Evolutionary conservation across 345 rosid genomes (phyloP).

Genomic region (Euphorbia peplus): DNA sequence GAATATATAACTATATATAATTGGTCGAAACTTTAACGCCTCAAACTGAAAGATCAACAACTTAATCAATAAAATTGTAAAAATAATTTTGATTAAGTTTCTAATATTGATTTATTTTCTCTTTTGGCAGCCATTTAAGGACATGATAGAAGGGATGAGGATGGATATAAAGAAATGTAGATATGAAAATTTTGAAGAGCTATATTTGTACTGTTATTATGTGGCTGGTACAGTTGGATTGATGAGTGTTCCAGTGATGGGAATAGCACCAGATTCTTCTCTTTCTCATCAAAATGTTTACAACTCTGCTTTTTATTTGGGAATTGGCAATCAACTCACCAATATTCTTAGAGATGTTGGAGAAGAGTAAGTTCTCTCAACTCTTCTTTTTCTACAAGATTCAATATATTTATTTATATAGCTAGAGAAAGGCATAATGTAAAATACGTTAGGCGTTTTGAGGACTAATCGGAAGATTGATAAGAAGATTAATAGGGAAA

Average conservation of each 20-base stretch:
- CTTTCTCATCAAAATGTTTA: slow-evolving; percentile 37
- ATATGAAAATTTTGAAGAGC: slow-evolving; percentile 50
- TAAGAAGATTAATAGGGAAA: too few species aligned
- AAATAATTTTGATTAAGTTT: too few species aligned
- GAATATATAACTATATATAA: too few species aligned
- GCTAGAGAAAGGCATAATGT: too few species aligned
- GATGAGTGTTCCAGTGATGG: slow-evolving; percentile 65
- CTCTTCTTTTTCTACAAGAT: background rate
- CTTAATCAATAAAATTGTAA: too few species aligned
- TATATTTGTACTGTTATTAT: slow-evolving; percentile 50
- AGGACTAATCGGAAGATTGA: too few species aligned
- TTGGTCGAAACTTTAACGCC: too few species aligned
- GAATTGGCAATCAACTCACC: slow-evolving; percentile 58
- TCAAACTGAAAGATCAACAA: too few species aligned
- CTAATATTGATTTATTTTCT: too few species aligned
- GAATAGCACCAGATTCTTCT: slow-evolving; percentile 44
- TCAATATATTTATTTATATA: too few species aligned
- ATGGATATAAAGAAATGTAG: slow-evolving; percentile 49
- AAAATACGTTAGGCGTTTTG: too few species aligned
- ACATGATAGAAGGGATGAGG: slow-evolving; percentile 68
- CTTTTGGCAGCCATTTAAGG: slow-evolving; percentile 48
- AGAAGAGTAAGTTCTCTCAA: slow-evolving; percentile 45
- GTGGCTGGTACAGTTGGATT: slow-evolving; percentile 60
- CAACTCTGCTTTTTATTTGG: slow-evolving; percentile 45
- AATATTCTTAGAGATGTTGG: slow-evolving; percentile 63